phyloP scores from a whole-genome alignment of 23 red algal genomes.

The Gracilaria gracilis region DNA sequence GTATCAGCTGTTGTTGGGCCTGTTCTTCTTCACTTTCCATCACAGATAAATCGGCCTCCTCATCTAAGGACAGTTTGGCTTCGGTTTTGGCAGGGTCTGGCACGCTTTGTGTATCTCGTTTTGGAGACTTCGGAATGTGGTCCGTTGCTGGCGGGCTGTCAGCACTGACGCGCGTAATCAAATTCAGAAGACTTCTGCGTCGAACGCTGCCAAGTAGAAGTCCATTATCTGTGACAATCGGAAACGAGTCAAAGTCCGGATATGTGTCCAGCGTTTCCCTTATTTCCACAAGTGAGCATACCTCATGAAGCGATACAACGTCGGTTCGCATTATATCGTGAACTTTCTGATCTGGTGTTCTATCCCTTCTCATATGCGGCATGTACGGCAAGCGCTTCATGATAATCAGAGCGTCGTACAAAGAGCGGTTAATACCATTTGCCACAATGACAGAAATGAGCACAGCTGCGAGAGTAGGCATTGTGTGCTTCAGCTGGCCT shows the following conservation, averaged over 20 bases:
- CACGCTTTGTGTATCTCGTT: not conserved
- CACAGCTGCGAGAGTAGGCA: constrained; percentile 90
- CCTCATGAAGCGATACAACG: constrained; percentile 72
- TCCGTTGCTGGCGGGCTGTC: not conserved
- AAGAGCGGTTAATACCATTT: constrained; percentile 88
- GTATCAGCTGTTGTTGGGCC: constrained; percentile 6
- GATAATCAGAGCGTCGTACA: constrained; percentile 98
- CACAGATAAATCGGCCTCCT: constrained; percentile 21
- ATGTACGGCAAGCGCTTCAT: constrained; percentile 99
- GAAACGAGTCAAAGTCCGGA: constrained; percentile 82
- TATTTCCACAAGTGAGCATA: constrained; percentile 51
- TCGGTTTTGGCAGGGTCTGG: not conserved
- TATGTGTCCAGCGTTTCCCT: constrained; percentile 69
- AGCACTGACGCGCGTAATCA: constrained; percentile 32
- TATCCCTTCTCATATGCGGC: constrained; percentile 94
- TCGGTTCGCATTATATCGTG: constrained; percentile 86
- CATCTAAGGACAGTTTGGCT: not conserved
- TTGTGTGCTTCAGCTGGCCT: constrained; percentile 94
- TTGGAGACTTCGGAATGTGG: not conserved
- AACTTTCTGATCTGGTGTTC: constrained; percentile 76
- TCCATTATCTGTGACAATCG: constrained; percentile 70
- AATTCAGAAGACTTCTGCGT: constrained; percentile 54
- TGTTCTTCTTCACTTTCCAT: constrained; percentile 33
- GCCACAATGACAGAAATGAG: constrained; percentile 91
- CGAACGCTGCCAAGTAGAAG: constrained; percentile 83